A percentile compares a stretch with the other conserved stretches of the same genome.
These are phyloP conservation scores for Nakazawaea anatomiae DNA, from an alignment of 805 yeast genomes.

Conservation along the genomic window DNA sequence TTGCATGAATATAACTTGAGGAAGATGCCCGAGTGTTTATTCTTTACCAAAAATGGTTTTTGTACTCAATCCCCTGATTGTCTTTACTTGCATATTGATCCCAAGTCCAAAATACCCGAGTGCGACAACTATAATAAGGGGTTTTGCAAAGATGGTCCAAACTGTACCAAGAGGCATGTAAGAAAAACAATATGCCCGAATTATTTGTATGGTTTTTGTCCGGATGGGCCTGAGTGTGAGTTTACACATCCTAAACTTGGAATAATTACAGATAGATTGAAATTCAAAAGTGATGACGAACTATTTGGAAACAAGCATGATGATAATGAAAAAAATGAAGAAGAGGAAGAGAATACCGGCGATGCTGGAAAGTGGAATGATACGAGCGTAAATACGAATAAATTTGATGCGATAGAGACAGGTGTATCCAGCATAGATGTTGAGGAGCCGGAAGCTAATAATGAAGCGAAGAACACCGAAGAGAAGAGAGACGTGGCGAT, in stretches of 20 bases:
- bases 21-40: slow-evolving; percentile 95
- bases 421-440: background rate
- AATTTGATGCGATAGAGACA: background rate
- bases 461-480: background rate
- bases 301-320: slow-evolving; percentile 17
- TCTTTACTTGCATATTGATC: slow-evolving; percentile 86
- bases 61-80: slow-evolving; percentile 96
- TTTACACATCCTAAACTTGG: slow-evolving; percentile 80
- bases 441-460: background rate
- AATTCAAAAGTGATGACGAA: slow-evolving; percentile 37
- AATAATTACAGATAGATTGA: slow-evolving; percentile 37
- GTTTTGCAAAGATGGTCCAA: slow-evolving; percentile 89
- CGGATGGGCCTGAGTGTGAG: slow-evolving; percentile 75
- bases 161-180: slow-evolving; percentile 76
- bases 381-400: background rate
- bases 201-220: slow-evolving; percentile 89
- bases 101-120: slow-evolving; percentile 80
- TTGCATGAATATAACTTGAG: slow-evolving; percentile 90
- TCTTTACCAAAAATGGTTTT: slow-evolving; percentile 73
- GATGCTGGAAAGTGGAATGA: background rate
- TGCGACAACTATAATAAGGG: slow-evolving; percentile 83
- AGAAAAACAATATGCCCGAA: slow-evolving; percentile 71
- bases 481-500: background rate
- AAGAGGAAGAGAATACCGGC: slow-evolving; percentile 13
- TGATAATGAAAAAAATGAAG: slow-evolving; percentile 13